Evolutionary conservation across 495 filamentous ascomycete species (phyloP).

Genomic region (Penicillium paxilli): DNA sequence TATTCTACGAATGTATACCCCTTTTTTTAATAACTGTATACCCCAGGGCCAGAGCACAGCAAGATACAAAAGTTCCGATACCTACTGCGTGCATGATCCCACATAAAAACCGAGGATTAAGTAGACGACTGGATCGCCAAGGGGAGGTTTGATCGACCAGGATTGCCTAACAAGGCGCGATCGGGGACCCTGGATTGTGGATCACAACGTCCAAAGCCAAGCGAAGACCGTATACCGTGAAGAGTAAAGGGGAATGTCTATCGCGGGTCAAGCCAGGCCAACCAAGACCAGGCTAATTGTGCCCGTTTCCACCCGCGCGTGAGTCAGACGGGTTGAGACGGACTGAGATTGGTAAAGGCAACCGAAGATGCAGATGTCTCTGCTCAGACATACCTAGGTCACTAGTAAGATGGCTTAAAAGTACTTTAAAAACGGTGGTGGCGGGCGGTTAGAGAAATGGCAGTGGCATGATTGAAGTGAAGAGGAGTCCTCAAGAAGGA

Average conservation of each 20-base stretch:
- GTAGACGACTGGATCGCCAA: not conserved
- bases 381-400: not conserved
- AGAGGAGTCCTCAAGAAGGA: not conserved
- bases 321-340: constrained; percentile 18
- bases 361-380: constrained; percentile 15
- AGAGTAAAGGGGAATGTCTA: constrained; percentile 5
- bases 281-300: constrained; percentile 1
- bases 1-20: too few species aligned
- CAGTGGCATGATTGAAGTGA: not conserved
- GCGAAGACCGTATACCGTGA: constrained; percentile 8
- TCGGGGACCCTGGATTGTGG: constrained; percentile 16
- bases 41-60: too few species aligned
- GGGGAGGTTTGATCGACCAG: constrained; percentile 4
- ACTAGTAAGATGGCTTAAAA: not conserved
- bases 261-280: constrained; percentile 1
- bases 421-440: not conserved
- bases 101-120: not conserved
- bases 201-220: constrained; percentile 8
- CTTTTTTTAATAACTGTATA: too few species aligned
- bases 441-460: not conserved
- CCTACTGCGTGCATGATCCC: not conserved
- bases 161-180: constrained; percentile 12
- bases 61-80: not conserved
- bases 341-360: constrained; percentile 25
- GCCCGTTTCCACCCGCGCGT: constrained; percentile 22